A percentile compares a stretch with the other conserved stretches of the same genome.
phyloP scores from a whole-genome alignment of 2,329 filamentous ascomycete species.

The Penicillium sp. region DNA sequence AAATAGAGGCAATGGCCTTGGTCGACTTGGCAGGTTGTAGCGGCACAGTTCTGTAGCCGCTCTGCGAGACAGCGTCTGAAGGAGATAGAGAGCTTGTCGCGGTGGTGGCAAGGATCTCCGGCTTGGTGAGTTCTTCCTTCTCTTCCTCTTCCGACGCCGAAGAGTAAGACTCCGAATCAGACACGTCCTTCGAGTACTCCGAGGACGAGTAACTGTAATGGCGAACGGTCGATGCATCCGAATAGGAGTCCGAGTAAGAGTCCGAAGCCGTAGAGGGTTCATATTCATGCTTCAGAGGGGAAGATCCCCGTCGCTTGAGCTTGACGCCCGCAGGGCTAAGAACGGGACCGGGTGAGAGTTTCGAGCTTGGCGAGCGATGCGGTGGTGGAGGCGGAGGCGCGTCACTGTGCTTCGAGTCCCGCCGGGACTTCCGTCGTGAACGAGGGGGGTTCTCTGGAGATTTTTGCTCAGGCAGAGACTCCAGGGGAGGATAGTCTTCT shows the following conservation, averaged over 20 bases:
- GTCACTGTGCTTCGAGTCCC: slow-evolving; percentile 30
- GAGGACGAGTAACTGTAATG: slow-evolving; percentile 37
- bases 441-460: slow-evolving; percentile 26
- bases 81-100: slow-evolving; percentile 63
- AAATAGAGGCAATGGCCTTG: slow-evolving; percentile 57
- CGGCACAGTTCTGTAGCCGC: slow-evolving; percentile 56
- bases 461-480: slow-evolving; percentile 14
- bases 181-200: slow-evolving; percentile 30
- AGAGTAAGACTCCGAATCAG: slow-evolving; percentile 10
- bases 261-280: slow-evolving; percentile 72
- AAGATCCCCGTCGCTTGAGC: slow-evolving; percentile 70
- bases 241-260: slow-evolving; percentile 47
- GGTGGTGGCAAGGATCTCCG: slow-evolving; percentile 39
- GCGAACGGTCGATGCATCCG: slow-evolving; percentile 53
- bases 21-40: slow-evolving; percentile 46
- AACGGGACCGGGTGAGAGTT: slow-evolving; percentile 43
- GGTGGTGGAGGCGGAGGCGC: slow-evolving; percentile 43
- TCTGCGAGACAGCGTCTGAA: slow-evolving; percentile 77
- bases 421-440: slow-evolving; percentile 24
- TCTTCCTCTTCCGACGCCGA: slow-evolving; percentile 52
- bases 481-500: slow-evolving; percentile 28
- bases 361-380: slow-evolving; percentile 52
- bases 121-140: slow-evolving; percentile 49
- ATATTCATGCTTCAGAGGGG: slow-evolving; percentile 95
- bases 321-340: slow-evolving; percentile 47